Evolutionary conservation across 352 stramenopile genomes (phyloP).

Genomic region (Pythium oligandrum): DNA sequence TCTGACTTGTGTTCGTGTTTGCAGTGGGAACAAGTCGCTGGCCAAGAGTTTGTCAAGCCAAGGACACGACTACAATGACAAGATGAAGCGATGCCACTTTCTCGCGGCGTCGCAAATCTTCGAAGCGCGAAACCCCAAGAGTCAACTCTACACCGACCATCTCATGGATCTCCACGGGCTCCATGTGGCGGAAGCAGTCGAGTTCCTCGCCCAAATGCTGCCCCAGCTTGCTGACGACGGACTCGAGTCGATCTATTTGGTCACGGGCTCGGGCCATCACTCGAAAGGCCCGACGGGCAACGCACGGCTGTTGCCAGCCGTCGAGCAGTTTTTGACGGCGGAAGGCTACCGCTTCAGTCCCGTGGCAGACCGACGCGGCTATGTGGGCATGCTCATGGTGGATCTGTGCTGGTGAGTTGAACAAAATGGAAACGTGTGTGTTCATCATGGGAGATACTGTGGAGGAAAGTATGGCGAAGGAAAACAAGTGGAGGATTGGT

Average conservation of each 20-base stretch:
- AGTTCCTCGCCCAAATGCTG: slow-evolving; percentile 72
- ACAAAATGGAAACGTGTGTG: background rate
- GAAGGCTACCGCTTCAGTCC: slow-evolving; percentile 73
- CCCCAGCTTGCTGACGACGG: slow-evolving; percentile 65
- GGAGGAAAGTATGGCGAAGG: background rate
- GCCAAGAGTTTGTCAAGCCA: slow-evolving; percentile 69
- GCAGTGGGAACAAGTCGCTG: slow-evolving; percentile 66
- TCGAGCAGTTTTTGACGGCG: slow-evolving; percentile 69
- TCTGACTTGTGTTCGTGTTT: background rate
- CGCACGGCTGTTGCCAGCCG: slow-evolving; percentile 61
- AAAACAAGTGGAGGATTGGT: slow-evolving; percentile 7
- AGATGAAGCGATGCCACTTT: slow-evolving; percentile 85
- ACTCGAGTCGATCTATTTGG: slow-evolving; percentile 69
- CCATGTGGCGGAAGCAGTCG: slow-evolving; percentile 75
- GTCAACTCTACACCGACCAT: slow-evolving; percentile 68
- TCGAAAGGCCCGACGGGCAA: slow-evolving; percentile 66
- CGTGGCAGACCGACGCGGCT: slow-evolving; percentile 67
- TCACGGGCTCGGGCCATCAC: slow-evolving; percentile 82
- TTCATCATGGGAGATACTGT: too few species aligned
- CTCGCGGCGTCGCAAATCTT: slow-evolving; percentile 73
- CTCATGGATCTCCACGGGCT: slow-evolving; percentile 83
- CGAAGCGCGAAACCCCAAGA: slow-evolving; percentile 67
- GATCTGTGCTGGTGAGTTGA: slow-evolving; percentile 61
- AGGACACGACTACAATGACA: slow-evolving; percentile 74
- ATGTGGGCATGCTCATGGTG: slow-evolving; percentile 82